Percentiles rank a stretch among this genome's conserved stretches.
These are phyloP conservation scores for Exophiala oligosperma DNA, from an alignment of 2,329 filamentous ascomycete genomes.

Conservation along the genomic window DNA sequence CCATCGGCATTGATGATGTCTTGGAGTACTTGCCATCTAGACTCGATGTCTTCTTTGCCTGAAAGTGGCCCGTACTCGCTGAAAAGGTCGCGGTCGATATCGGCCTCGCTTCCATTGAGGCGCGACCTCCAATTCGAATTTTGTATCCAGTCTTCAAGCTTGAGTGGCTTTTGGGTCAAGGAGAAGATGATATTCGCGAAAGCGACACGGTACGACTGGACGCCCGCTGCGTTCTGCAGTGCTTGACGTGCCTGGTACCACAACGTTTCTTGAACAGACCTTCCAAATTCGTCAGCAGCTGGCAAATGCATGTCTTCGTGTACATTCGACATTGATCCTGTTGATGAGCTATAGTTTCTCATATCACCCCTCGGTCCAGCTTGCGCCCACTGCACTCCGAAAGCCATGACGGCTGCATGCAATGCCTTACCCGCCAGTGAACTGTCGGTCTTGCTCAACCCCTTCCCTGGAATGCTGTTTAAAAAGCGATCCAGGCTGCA, in stretches of 20 bases:
- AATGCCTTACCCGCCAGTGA: constrained; percentile 3
- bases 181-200: constrained; percentile 49
- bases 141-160: not conserved
- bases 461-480: constrained; percentile 1
- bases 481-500: constrained; percentile 4
- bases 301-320: constrained; percentile 3
- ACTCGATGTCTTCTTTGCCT: not conserved
- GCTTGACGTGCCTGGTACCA: constrained; percentile 45
- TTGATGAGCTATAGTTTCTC: not conserved
- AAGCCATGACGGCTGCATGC: constrained; percentile 5
- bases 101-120: constrained; percentile 22
- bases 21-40: not conserved
- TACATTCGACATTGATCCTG: not conserved
- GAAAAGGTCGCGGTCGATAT: not conserved
- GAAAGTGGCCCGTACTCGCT: not conserved
- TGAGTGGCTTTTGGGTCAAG: constrained; percentile 42
- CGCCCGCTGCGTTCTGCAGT: constrained; percentile 38
- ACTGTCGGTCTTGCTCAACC: not conserved
- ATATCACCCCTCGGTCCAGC: not conserved
- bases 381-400: not conserved
- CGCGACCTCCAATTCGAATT: not conserved
- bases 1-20: constrained; percentile 9
- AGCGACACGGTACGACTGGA: constrained; percentile 45
- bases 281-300: constrained; percentile 21
- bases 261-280: constrained; percentile 39